Base-by-base conservation (phyloP, 805 yeast species). In the Teunomyces gatunensis region DNA sequence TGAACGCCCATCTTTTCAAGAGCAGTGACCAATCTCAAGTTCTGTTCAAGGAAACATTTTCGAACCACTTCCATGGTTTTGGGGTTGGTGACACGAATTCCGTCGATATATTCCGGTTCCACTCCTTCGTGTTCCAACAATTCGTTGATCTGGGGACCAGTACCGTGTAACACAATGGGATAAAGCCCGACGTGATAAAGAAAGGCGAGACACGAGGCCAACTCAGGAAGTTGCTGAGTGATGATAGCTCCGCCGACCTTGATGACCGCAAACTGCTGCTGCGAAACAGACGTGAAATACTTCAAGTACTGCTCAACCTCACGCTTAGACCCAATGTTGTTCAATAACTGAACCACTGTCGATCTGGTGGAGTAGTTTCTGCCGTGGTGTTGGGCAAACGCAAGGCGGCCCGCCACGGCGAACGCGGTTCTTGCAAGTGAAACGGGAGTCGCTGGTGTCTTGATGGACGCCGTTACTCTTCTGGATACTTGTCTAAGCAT, bases 241-340 rank as follows among this genome's bases (percentile, higher is more conserved):
- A 94, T 94, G 60, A 94, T 92, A 33, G 99, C 99, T 54, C 99
- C 99, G 35, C 99, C 99, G 39, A 94, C 99, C 67, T 94, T 94
- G 69, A 94, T 94, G 39, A 94, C 97, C 3, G 99, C 99, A 61
- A 94, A 94, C 62, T 94, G 97, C 65, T 94, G 98, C 57, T 90
- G 91, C 5, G 90, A 85, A 13, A 94, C 98, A 28, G 97, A 89
- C 1, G 98, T 91, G 77, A 94, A 94, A 68, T 92, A 92, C 67
- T 90, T 91, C 61, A 94, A 79, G 69, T 94, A 94, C 69, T 94
- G 99, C 67, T 94, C 99, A 39, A 94, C 99, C 71, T 94, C 99
- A 54, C 98, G 81, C 65, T 94, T 95, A 42, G 97, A 90, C 21
- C 98, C 97, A 56, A 94, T 94, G 68, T 91, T 94, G 75, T 92